Base-by-base conservation (phyloP, 2,329 filamentous ascomycete genomes). In the Xylariaceae sp. region DNA sequence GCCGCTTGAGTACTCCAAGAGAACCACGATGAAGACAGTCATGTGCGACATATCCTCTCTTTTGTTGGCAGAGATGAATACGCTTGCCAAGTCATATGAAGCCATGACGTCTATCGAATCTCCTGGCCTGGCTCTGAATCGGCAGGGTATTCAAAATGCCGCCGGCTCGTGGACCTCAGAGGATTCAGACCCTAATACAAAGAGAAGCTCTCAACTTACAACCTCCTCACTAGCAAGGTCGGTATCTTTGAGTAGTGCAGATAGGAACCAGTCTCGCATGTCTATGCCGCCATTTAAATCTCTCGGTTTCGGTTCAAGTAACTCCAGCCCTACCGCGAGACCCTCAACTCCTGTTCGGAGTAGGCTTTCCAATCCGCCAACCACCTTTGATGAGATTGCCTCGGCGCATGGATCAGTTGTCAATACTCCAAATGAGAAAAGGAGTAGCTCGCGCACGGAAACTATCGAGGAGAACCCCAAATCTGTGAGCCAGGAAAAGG, bases 21-120 rank as follows among this genome's bases (percentile, higher is more conserved):
- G 85, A 53, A 94, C 91, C 1, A 94, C 91, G 1, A 86, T 92
- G 72, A 90, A 89, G 74, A 89, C 88, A 0, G 81, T 89, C 68
- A 87, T 93, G 83, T 91, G 88, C 69, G 87, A 91, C 71, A 82
- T 92, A 57, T 90, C 88, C 2, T 88, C 88, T 10, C 71, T 89
- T 55, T 74, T 93, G 51, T 77, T 93, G 18, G 88, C 88, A 17
- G 89, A 91, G 74, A 85, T 93, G 81, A 88, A 87, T 35, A 85
- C 83, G 1, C 79, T 90, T 60, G 88, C 88, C 59, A 90, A 84
- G 68, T 88, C 84, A 0, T 83, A 90, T 58, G 88, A 92, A 72
- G 87, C 77, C 30, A 82, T 89, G 75, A 86, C 87, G 3, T 86
- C 84, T 3, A 86, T 97, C 60, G 89, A 93, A 63, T 92, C 90